Percentiles rank a stretch among this genome's conserved stretches.
Evolutionary conservation across 225 moss, liverwort and hornwort species (phyloP).

Genomic region (Pleurozium schreberi): DNA sequence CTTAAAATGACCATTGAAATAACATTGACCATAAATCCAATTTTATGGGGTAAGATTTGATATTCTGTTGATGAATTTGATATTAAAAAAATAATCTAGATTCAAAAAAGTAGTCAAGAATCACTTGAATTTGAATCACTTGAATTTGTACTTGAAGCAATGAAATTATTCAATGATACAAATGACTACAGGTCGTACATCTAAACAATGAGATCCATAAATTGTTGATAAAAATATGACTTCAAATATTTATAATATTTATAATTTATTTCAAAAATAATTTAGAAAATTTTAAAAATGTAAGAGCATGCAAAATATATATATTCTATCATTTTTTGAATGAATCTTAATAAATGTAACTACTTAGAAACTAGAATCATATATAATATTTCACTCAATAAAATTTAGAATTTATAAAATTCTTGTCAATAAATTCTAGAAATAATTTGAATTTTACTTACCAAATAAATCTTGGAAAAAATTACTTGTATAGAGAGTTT

Average conservation of each 20-base stretch:
- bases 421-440: background rate
- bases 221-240: background rate
- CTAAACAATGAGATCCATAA: background rate
- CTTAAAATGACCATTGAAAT: background rate
- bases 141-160: background rate
- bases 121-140: background rate
- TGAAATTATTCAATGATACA: background rate
- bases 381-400: background rate
- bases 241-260: background rate
- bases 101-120: background rate
- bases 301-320: too few relatives aligned
- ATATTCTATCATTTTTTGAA: background rate
- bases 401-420: background rate
- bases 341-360: too few relatives aligned
- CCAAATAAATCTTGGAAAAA: too few relatives aligned
- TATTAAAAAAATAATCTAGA: background rate
- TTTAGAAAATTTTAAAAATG: background rate
- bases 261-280: background rate
- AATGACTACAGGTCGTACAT: background rate
- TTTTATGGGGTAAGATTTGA: too few relatives aligned
- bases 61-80: background rate
- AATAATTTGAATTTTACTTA: too few relatives aligned
- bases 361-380: fast-evolving
- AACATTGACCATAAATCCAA: background rate
- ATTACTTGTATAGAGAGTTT: too few relatives aligned